These are phyloP conservation scores for Spathaspora sp. DNA, from an alignment of 805 yeast genomes.

Conservation along the genomic window DNA sequence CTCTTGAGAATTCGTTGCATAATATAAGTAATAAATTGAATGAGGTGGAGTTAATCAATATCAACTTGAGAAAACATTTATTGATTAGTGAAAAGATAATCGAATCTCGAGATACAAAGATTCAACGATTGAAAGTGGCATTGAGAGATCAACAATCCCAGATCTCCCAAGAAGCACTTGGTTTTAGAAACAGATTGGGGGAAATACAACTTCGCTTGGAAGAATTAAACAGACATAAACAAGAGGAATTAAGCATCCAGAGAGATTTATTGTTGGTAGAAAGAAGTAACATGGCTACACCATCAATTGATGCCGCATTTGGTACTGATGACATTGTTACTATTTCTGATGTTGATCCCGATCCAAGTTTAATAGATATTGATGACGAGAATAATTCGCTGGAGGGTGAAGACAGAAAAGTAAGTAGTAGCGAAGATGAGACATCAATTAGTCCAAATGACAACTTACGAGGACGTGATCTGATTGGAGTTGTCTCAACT, in stretches of 20 bases:
- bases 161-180: constrained; percentile 38
- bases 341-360: constrained; percentile 6
- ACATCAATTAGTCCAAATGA: background rate
- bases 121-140: constrained; percentile 48
- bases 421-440: background rate
- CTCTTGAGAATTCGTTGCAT: constrained; percentile 55
- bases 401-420: background rate
- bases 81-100: constrained; percentile 52
- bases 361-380: constrained; percentile 1
- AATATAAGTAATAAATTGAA: constrained; percentile 55
- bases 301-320: background rate
- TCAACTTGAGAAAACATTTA: constrained; percentile 52
- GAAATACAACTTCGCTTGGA: constrained; percentile 7
- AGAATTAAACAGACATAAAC: constrained; percentile 7
- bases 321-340: background rate
- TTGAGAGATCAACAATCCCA: constrained; percentile 47
- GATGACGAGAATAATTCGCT: background rate
- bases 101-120: constrained; percentile 54
- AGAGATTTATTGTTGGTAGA: background rate
- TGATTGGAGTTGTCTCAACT: background rate
- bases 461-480: background rate
- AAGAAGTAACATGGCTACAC: background rate
- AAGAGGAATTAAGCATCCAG: constrained; percentile 2
- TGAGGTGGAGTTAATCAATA: constrained; percentile 62
- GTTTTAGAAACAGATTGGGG: constrained; percentile 44